Evolutionary conservation across 345 rosid genomes (phyloP).

Genomic region (Dimocarpus longan): DNA sequence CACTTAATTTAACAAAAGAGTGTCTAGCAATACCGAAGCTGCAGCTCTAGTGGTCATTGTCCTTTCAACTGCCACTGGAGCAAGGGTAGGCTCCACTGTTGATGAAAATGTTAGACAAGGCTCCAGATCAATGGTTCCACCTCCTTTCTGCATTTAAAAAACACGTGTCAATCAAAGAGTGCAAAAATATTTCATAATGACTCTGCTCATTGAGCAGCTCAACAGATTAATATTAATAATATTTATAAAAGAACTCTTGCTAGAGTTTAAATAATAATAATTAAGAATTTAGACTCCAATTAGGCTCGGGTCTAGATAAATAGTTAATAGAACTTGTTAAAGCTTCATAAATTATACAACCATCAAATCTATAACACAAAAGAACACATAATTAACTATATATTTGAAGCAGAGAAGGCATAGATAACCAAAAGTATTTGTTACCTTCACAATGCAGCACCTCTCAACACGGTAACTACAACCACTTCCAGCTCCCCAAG

Average conservation of each 20-base stretch:
- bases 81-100: constrained; percentile 96
- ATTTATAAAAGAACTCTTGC: neutral
- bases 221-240: neutral
- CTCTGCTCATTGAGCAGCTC: neutral
- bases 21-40: constrained; percentile 71
- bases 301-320: neutral
- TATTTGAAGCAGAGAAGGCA: neutral
- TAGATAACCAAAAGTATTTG: constrained; percentile 20
- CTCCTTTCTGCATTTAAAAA: constrained; percentile 79
- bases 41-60: constrained; percentile 99
- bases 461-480: constrained; percentile 94
- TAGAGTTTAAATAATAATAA: neutral
- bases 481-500: constrained; percentile 99
- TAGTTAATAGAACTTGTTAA: neutral
- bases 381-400: neutral
- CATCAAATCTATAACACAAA: neutral
- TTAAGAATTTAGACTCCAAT: neutral
- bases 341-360: constrained; percentile 13
- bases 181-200: neutral
- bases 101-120: constrained; percentile 96
- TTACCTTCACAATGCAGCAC: constrained; percentile 98
- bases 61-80: constrained; percentile 98
- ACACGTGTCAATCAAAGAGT: neutral
- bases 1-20: neutral
- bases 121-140: constrained; percentile 93